Conservation (phyloP, 169 alveolate species). For the Plasmodium sp. region DNA sequence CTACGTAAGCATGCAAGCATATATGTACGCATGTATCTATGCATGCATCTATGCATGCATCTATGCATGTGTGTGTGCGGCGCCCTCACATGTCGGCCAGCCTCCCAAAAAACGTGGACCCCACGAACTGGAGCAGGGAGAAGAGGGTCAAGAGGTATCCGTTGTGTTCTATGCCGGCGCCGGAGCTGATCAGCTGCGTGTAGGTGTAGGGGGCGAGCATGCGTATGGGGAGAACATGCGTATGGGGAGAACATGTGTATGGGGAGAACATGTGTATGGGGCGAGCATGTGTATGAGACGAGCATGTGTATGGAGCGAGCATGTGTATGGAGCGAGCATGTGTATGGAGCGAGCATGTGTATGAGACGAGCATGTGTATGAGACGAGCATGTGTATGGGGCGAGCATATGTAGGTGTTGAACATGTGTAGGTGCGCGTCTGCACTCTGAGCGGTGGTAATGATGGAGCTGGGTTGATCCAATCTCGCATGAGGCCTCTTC, state of each 20-base stretch:
- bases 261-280: not conserved
- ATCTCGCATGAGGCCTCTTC: not conserved
- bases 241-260: too few relatives aligned
- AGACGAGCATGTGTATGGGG: too few relatives aligned
- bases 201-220: not conserved
- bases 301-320: too few relatives aligned
- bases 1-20: too few relatives aligned
- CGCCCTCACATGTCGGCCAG: slow-evolving; percentile 43
- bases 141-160: slow-evolving; percentile 57
- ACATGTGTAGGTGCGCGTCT: not conserved
- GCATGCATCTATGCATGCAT: not conserved
- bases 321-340: too few relatives aligned
- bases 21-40: not conserved
- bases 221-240: not conserved
- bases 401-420: not conserved
- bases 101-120: slow-evolving; percentile 63
- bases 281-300: too few relatives aligned
- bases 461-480: not conserved
- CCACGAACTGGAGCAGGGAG: slow-evolving; percentile 39
- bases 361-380: not conserved
- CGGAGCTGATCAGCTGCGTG: slow-evolving; percentile 32
- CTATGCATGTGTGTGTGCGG: not conserved
- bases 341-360: not conserved
- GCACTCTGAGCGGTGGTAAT: not conserved
- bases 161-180: slow-evolving; percentile 69